Conservation (phyloP, 352 stramenopile genomes). For the Globisporangium viniferum region DNA sequence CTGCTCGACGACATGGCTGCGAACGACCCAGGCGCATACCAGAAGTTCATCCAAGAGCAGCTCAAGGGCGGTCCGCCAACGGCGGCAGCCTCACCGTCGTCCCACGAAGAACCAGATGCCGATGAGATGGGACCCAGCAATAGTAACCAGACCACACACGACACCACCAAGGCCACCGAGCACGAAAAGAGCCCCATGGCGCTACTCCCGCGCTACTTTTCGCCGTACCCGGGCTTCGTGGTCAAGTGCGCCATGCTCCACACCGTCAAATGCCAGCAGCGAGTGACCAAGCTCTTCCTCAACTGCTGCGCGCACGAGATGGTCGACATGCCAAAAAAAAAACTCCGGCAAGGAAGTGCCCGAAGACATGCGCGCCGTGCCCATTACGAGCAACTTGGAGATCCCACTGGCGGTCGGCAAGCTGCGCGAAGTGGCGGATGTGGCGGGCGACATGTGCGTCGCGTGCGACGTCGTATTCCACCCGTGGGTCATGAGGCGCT, state of each 20-base stretch:
- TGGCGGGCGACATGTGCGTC: slow-evolving; percentile 35
- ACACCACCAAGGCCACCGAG: not conserved
- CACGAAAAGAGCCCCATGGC: slow-evolving; percentile 1
- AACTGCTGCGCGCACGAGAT: slow-evolving; percentile 75
- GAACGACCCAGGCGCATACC: slow-evolving; percentile 66
- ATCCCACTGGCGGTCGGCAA: slow-evolving; percentile 72
- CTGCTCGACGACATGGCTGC: slow-evolving; percentile 71
- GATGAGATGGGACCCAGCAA: not conserved
- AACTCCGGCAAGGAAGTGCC: slow-evolving; percentile 63
- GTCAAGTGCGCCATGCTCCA: slow-evolving; percentile 67
- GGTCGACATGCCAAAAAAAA: slow-evolving; percentile 71
- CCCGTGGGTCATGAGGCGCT: slow-evolving; percentile 70
- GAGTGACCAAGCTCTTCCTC: slow-evolving; percentile 74
- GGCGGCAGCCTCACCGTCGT: not conserved
- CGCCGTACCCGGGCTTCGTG: slow-evolving; percentile 66
- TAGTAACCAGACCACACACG: slow-evolving; percentile 5
- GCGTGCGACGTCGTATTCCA: slow-evolving; percentile 79
- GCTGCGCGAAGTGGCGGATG: slow-evolving; percentile 48
- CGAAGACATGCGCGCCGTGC: slow-evolving; percentile 51
- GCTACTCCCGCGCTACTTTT: slow-evolving; percentile 46
- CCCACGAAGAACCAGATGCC: not conserved
- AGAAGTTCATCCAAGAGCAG: slow-evolving; percentile 82
- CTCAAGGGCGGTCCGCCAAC: slow-evolving; percentile 57
- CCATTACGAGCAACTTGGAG: slow-evolving; percentile 70
- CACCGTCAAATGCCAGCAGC: slow-evolving; percentile 54